A percentile compares a stretch with the other conserved stretches of the same genome.
These are phyloP conservation scores for Cladosporium cucumerinum DNA, from an alignment of 2,329 filamentous ascomycete species.

Conservation along the genomic window DNA sequence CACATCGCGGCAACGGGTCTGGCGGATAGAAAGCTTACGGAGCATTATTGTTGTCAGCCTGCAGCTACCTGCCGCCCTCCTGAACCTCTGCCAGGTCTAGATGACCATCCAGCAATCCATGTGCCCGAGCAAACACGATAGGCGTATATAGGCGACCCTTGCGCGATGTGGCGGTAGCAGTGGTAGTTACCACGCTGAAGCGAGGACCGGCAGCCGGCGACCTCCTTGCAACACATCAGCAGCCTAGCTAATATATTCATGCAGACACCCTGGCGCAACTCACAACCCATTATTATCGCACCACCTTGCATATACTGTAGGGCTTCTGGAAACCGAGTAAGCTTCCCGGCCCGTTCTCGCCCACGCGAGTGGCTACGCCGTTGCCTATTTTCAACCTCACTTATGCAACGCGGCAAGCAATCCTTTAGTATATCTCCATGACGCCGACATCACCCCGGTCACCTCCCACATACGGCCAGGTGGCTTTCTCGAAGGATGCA, in stretches of 20 bases:
- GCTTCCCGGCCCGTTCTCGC: neutral
- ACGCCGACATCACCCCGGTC: neutral
- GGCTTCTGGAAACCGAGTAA: neutral
- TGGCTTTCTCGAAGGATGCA: neutral
- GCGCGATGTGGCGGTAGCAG: neutral
- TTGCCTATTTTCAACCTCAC: constrained; percentile 7
- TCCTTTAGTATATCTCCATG: neutral
- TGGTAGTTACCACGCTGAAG: neutral
- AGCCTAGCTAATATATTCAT: neutral
- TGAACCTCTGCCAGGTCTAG: neutral
- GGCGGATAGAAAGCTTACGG: neutral
- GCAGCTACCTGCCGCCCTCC: neutral
- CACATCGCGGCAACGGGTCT: neutral
- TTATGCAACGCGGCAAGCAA: neutral
- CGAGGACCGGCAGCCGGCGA: neutral
- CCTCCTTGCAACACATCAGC: neutral
- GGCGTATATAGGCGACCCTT: neutral
- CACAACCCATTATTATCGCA: neutral
- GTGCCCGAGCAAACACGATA: neutral
- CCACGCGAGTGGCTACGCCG: neutral
- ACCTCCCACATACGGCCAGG: neutral
- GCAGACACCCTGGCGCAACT: neutral
- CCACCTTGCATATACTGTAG: neutral
- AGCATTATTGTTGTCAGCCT: neutral
- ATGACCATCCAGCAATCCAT: neutral